Conservation (phyloP, 2,329 filamentous ascomycete genomes). For the Fusarium sp. region DNA sequence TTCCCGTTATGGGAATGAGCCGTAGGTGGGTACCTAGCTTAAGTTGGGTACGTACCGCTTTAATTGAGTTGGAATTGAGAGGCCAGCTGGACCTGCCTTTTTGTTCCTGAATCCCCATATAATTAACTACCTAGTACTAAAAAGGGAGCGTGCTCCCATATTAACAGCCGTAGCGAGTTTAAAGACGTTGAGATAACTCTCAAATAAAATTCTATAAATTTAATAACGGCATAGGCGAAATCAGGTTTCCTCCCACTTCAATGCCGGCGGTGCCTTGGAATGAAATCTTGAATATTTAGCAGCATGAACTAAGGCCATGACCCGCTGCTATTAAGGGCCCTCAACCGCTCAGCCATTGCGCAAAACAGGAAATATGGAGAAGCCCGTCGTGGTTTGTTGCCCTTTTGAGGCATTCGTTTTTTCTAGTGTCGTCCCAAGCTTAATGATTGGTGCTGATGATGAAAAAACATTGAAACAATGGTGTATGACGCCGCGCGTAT, state of each 20-base stretch:
- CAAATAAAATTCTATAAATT: not conserved
- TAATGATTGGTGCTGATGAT: slow-evolving; percentile 22
- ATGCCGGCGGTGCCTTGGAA: slow-evolving; percentile 11
- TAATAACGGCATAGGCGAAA: slow-evolving; percentile 4
- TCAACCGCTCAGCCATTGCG: slow-evolving; percentile 12
- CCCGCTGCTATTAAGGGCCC: slow-evolving; percentile 21
- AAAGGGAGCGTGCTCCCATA: too few species aligned
- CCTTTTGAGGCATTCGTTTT: slow-evolving; percentile 25
- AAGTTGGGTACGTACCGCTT: slow-evolving; percentile 40
- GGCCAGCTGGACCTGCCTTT: slow-evolving; percentile 4
- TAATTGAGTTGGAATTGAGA: slow-evolving; percentile 21
- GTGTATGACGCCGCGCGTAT: slow-evolving; percentile 19
- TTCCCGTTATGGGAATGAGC: slow-evolving; percentile 23
- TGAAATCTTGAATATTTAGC: slow-evolving; percentile 18
- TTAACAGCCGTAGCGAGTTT: not conserved
- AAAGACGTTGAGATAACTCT: not conserved
- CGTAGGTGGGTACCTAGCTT: too few species aligned
- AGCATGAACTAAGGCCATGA: slow-evolving; percentile 3
- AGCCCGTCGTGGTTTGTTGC: slow-evolving; percentile 26
- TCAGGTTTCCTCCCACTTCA: not conserved
- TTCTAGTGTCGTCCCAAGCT: not conserved
- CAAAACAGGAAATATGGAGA: slow-evolving; percentile 39
- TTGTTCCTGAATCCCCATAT: slow-evolving; percentile 13
- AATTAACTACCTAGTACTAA: not conserved
- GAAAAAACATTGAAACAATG: slow-evolving; percentile 26